Evolutionary conservation across 345 rosid genomes (phyloP).

Genomic region (Melastoma malabathricum): DNA sequence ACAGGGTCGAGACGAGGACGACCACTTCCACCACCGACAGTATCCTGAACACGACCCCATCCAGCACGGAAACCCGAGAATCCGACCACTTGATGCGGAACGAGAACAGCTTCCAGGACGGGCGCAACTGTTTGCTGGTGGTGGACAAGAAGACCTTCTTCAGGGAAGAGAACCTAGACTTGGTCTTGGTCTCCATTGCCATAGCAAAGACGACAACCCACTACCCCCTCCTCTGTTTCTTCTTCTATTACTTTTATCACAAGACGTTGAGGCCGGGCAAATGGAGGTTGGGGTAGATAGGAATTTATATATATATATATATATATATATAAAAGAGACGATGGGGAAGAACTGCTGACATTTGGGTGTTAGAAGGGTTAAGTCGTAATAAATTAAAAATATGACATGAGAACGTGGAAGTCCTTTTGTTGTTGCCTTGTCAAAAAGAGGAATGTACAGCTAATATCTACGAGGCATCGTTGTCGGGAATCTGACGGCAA

Average conservation of each 20-base stretch:
- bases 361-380: too few relatives aligned
- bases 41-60: slow-evolving; percentile 34
- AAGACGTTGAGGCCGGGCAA: neutral
- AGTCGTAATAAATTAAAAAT: too few relatives aligned
- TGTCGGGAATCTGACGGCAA: too few relatives aligned
- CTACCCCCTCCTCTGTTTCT: slow-evolving; percentile 1
- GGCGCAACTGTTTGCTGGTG: neutral
- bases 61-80: slow-evolving; percentile 24
- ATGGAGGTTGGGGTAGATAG: too few relatives aligned
- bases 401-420: too few relatives aligned
- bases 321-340: too few relatives aligned
- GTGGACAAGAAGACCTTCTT: slow-evolving; percentile 13
- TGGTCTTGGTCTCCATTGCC: slow-evolving; percentile 7
- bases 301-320: too few relatives aligned
- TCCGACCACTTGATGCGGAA: slow-evolving; percentile 17
- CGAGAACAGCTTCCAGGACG: slow-evolving; percentile 4
- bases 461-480: too few relatives aligned
- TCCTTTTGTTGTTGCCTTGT: too few relatives aligned
- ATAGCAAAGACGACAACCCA: too few relatives aligned
- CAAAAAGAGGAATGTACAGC: too few relatives aligned
- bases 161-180: slow-evolving; percentile 8
- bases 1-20: slow-evolving; percentile 51
- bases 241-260: neutral
- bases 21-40: slow-evolving; percentile 45
- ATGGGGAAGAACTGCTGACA: too few relatives aligned